Conservation (phyloP, 176 grass and related monocot genomes). For the Tillandsia fasciculata region DNA sequence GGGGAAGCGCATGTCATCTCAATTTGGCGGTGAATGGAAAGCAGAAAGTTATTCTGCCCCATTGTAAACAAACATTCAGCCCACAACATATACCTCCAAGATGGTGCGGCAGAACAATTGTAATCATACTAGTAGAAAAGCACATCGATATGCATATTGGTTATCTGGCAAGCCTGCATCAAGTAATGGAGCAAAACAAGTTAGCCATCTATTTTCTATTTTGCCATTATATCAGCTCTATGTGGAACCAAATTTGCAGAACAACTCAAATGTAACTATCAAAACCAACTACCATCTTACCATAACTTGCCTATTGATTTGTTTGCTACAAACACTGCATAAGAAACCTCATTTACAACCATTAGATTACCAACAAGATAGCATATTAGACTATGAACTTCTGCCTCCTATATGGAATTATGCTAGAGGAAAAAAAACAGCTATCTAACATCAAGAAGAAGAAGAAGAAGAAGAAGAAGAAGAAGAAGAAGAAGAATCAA, state of each 20-base stretch:
- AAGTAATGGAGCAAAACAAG: neutral
- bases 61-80: neutral
- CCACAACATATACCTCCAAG: neutral
- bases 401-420: too few species aligned
- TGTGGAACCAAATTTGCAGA: too few species aligned
- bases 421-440: too few species aligned
- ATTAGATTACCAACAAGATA: too few species aligned
- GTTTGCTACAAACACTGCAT: too few species aligned
- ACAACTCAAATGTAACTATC: too few species aligned
- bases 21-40: neutral
- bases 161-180: neutral
- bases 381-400: too few species aligned
- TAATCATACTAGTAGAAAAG: neutral
- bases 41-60: neutral
- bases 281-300: too few species aligned
- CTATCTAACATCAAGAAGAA: too few species aligned
- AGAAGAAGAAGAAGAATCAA: neutral
- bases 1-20: neutral
- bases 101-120: neutral
- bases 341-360: too few species aligned
- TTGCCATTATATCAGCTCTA: neutral
- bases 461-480: slow-evolving; percentile 17
- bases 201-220: neutral
- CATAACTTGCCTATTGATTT: too few species aligned
- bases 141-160: neutral